These are phyloP conservation scores for Gracilaria domingensis DNA, from an alignment of 23 red algal species.

Conservation along the genomic window DNA sequence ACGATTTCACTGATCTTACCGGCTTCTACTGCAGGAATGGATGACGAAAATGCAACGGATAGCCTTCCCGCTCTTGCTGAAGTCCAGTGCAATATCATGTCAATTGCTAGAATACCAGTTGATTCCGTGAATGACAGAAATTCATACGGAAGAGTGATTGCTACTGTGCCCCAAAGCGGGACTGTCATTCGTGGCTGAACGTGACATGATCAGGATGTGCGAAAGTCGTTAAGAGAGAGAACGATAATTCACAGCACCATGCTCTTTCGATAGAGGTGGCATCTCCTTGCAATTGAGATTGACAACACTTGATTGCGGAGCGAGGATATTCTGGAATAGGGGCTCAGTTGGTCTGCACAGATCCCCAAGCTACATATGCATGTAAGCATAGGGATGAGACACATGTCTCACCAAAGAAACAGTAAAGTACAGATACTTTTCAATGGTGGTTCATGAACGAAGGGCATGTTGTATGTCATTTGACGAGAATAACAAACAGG, in stretches of 20 bases:
- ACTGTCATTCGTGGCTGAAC: slow-evolving; percentile 35
- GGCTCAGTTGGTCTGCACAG: not conserved
- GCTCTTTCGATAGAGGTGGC: not conserved
- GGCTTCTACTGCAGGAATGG: slow-evolving; percentile 45
- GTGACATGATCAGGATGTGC: too few relatives aligned
- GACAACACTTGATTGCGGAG: not conserved
- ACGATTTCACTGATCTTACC: slow-evolving; percentile 64
- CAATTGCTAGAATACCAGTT: slow-evolving; percentile 64
- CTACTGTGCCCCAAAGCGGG: slow-evolving; percentile 45
- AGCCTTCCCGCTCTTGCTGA: slow-evolving; percentile 48
- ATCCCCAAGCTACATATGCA: not conserved
- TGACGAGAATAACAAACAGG: not conserved
- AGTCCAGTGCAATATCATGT: slow-evolving; percentile 67
- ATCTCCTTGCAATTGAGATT: not conserved
- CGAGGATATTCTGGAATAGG: not conserved
- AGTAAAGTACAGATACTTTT: not conserved
- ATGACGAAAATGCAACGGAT: slow-evolving; percentile 34
- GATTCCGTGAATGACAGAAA: slow-evolving; percentile 19
- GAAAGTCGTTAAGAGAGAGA: not conserved
- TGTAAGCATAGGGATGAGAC: not conserved
- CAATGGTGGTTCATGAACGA: not conserved
- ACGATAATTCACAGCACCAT: not conserved
- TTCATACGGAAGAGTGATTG: slow-evolving; percentile 56
- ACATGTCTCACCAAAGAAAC: not conserved
- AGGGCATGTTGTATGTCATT: not conserved